phyloP scores from a whole-genome alignment of 2,329 filamentous ascomycete genomes.

The Scytalidium lignicola region DNA sequence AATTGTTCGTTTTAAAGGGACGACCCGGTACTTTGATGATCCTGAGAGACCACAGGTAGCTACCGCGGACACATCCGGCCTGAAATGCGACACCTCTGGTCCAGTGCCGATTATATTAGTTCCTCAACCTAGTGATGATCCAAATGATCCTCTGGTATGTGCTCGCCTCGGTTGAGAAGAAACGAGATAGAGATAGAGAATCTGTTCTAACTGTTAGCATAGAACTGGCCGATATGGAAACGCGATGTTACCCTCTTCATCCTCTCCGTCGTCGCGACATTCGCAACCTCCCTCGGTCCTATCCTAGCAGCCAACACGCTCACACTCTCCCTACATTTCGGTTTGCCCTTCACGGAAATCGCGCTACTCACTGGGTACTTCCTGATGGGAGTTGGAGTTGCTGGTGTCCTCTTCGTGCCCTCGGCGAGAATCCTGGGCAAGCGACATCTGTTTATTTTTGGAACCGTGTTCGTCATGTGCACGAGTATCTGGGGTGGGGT shows the following conservation, averaged over 20 bases:
- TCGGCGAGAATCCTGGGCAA: constrained; percentile 90
- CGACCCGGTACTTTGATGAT: constrained; percentile 60
- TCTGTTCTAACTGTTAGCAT: no score
- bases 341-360: constrained; percentile 63
- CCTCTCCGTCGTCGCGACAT: constrained; percentile 74
- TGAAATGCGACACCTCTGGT: constrained; percentile 71
- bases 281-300: constrained; percentile 78
- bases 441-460: constrained; percentile 78
- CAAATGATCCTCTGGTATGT: constrained; percentile 75
- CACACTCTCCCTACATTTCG: constrained; percentile 65
- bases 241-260: constrained; percentile 76
- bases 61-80: constrained; percentile 33
- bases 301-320: constrained; percentile 86
- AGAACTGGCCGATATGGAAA: constrained; percentile 83
- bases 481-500: constrained; percentile 73
- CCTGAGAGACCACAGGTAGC: constrained; percentile 42
- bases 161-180: not conserved
- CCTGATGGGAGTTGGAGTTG: constrained; percentile 74
- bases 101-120: constrained; percentile 71
- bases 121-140: constrained; percentile 86
- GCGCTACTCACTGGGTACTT: constrained; percentile 85
- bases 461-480: constrained; percentile 66
- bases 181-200: no score
- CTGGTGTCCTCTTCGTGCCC: constrained; percentile 81
- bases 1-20: constrained; percentile 37